Evolutionary conservation across 139 green algal genomes (phyloP), one percentile per base, ranked within the genome.

Genomic region (Asterochloris erici): DNA sequence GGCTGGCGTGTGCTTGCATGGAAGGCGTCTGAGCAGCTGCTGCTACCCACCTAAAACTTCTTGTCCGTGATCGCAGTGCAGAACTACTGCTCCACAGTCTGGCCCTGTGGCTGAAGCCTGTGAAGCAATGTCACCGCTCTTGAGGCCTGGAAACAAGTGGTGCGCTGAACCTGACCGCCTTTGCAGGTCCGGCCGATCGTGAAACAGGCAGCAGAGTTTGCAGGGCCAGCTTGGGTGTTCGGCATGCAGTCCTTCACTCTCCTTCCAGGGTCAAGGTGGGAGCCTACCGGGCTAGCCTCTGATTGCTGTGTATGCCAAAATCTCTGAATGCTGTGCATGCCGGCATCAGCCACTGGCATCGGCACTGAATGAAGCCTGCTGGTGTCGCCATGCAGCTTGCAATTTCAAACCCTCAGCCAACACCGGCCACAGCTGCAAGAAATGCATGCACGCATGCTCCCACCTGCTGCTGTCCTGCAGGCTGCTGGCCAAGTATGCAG

Each of bases 201-300:
- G 64, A 84, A 81, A 14, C 84, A 84, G 79, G 70, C 79, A 4
- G 91, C 86, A 12, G 92, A 96, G 78, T 94, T 94, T 78, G 89
- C 86, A 0, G 73, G 76, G 9, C 93, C 93, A 11, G 76, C 77
- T 16, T 96, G 92, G 93, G 54, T 90, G 70, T 93, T 95, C 82
- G 92, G 90, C 29, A 71, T 83, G n/a, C 77, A 80, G 27, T 86
- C 84, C 76, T 92, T 87, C 77, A 64, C 77, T 6, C 64, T 88
- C 13, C 84, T 94, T 23, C 68, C 84, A 17, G 81, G 77, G 38
- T 82, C 81, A 23, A 79, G 83, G 83, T 86, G 14, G 19, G 61
- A 81, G 38, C 27, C 61, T 60, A 10, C 24, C 66, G 21, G 10
- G 66, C 66, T 24, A 69, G 63, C 63, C n/a, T n/a, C n/a, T 54